phyloP scores from a whole-genome alignment of 1,284 basidiomycete genomes.

The Malassezia vespertilionis region DNA sequence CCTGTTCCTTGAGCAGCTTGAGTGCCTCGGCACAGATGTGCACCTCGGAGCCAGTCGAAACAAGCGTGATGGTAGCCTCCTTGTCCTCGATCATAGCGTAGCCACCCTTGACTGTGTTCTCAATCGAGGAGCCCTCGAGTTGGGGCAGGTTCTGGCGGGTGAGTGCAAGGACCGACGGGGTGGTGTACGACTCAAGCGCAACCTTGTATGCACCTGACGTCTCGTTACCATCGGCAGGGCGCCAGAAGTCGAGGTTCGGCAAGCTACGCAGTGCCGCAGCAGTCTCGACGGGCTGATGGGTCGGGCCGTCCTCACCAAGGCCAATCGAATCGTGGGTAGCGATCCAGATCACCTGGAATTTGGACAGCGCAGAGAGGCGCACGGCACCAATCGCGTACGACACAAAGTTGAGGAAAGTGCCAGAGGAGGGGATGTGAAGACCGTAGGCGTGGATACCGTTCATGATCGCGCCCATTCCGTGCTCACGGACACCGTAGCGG shows the following conservation, averaged over 20 bases:
- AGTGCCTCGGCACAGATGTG: slow-evolving; percentile 74
- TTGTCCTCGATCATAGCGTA: slow-evolving; percentile 73
- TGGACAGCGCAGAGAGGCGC: slow-evolving; percentile 75
- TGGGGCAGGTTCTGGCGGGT: slow-evolving; percentile 88
- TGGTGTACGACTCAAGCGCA: slow-evolving; percentile 61
- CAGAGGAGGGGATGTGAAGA: slow-evolving; percentile 64
- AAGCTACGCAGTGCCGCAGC: slow-evolving; percentile 73
- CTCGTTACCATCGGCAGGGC: slow-evolving; percentile 87
- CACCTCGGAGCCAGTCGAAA: slow-evolving; percentile 80
- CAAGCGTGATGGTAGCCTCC: slow-evolving; percentile 70
- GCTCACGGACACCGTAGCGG: slow-evolving; percentile 92
- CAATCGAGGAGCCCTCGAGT: slow-evolving; percentile 74
- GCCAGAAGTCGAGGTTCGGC: slow-evolving; percentile 62
- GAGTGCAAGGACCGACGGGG: slow-evolving; percentile 70
- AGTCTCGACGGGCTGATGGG: slow-evolving; percentile 87
- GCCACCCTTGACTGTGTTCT: slow-evolving; percentile 71
- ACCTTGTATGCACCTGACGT: slow-evolving; percentile 78
- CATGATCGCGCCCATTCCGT: slow-evolving; percentile 89
- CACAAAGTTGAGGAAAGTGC: slow-evolving; percentile 65
- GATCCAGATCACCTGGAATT: slow-evolving; percentile 83
- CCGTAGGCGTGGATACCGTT: slow-evolving; percentile 76
- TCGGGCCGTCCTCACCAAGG: slow-evolving; percentile 80
- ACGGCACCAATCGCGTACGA: slow-evolving; percentile 86
- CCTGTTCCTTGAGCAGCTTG: slow-evolving; percentile 57
- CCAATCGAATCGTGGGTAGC: slow-evolving; percentile 54